Percentiles rank a stretch among this genome's conserved stretches.
phyloP scores from a whole-genome alignment of 2,329 filamentous ascomycete genomes.

The Rutstroemia sp. region DNA sequence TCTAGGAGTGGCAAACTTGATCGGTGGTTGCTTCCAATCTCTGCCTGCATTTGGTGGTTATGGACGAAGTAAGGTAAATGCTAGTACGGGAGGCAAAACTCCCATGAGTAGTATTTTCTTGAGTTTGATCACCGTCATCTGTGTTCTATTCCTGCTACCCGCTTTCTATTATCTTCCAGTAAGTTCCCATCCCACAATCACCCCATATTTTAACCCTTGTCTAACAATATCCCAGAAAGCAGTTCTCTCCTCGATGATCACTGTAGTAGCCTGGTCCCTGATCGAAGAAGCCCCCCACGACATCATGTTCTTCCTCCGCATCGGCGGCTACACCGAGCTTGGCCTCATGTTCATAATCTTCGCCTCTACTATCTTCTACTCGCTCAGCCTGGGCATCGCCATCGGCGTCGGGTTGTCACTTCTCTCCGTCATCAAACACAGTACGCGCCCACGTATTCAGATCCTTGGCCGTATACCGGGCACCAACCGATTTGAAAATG shows the following conservation, averaged over 20 bases:
- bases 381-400: constrained; percentile 85
- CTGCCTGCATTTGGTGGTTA: constrained; percentile 94
- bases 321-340: constrained; percentile 81
- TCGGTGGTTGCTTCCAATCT: constrained; percentile 86
- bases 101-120: constrained; percentile 91
- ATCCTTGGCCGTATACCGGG: constrained; percentile 86
- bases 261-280: constrained; percentile 87
- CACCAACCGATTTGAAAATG: constrained; percentile 79
- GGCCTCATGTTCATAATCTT: constrained; percentile 87
- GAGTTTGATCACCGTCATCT: constrained; percentile 72
- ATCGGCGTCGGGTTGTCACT: constrained; percentile 88
- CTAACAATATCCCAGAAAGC: constrained; percentile 60
- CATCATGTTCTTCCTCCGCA: constrained; percentile 78
- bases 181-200: constrained; percentile 34
- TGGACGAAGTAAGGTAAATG: constrained; percentile 91
- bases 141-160: constrained; percentile 74
- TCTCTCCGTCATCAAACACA: constrained; percentile 81
- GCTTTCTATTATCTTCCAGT: constrained; percentile 96
- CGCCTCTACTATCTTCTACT: constrained; percentile 88
- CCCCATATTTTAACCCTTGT: not conserved
- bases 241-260: constrained; percentile 88
- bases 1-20: constrained; percentile 81
- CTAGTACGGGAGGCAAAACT: constrained; percentile 81
- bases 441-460: constrained; percentile 88
- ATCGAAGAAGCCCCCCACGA: constrained; percentile 95